phyloP scores from a whole-genome alignment of 768 basidiomycete genomes.

The Serendipita vermifera region DNA sequence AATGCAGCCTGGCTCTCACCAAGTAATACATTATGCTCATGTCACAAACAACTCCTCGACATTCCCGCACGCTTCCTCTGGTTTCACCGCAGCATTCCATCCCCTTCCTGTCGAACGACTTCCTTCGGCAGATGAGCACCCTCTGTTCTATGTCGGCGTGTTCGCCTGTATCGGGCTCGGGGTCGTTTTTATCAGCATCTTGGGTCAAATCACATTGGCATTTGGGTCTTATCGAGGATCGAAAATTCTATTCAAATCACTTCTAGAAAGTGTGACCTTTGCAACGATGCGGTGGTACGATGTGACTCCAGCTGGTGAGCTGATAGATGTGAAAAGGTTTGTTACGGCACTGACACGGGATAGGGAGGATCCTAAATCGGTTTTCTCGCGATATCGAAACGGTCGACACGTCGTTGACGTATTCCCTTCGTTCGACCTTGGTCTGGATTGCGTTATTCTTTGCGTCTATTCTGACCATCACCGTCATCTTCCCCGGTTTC shows the following conservation, averaged over 20 bases:
- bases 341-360: not conserved
- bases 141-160: constrained; percentile 19
- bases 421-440: constrained; percentile 3
- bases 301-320: constrained; percentile 16
- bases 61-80: not conserved
- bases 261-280: constrained; percentile 17
- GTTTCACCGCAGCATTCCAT: not conserved
- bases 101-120: constrained; percentile 6
- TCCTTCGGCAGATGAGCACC: constrained; percentile 18
- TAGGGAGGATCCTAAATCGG: constrained; percentile 19
- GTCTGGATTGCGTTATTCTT: constrained; percentile 17
- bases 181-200: constrained; percentile 15
- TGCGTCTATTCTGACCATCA: constrained; percentile 28
- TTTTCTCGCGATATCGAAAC: constrained; percentile 24
- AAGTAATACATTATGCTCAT: not conserved
- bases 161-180: constrained; percentile 17
- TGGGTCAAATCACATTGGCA: constrained; percentile 8
- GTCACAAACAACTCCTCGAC: not conserved
- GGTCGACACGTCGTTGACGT: constrained; percentile 10
- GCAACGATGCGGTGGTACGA: constrained; percentile 20
- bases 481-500: constrained; percentile 67
- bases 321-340: too few relatives aligned
- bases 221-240: constrained; percentile 39
- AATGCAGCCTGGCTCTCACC: not conserved
- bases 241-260: constrained; percentile 18